Evolutionary conservation across 2,329 filamentous ascomycete species (phyloP), one percentile per base, ranked within the genome.

Genomic region (Talaromyces sp.): DNA sequence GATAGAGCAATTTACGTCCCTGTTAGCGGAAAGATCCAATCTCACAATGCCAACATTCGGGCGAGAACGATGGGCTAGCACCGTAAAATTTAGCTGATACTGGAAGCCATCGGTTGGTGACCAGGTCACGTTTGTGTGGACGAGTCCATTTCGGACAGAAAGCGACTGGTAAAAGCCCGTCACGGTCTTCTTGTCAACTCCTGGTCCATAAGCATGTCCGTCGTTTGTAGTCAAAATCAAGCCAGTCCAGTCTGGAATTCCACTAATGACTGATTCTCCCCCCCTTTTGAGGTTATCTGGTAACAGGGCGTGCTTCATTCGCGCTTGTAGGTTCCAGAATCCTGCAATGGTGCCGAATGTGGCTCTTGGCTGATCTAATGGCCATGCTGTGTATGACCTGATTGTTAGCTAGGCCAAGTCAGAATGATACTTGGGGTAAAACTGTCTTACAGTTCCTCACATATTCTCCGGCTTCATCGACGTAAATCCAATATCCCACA

Each of bases 181-280:
- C 9, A 60, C 58, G 15, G 53, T 48, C 2, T 10, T 22, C n/a
- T 43, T 45, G 3, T 60, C 41, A 15, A 60, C 58, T 15, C 58
- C 58, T 11, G 58, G 58, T 39, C 17, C 9, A 46, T 60, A 60
- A 28, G 19, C 15, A 2, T 57, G 6, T 11, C 58, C 53, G 28
- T 60, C 46, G 35, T 15, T 51, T 8, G 58, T 57, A 11, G 25
- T 41, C 19, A 60, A 19, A 13, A 59, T 28, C 36, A 61, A 48
- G 3, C 43, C 59, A 21, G 56, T 61, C 59, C 59, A 59, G 31
- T 61, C 59, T 41, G 59, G 52, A 33, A 61, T 59, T 8, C 51
- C 59, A 25, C 56, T 56, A 19, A 61, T 59, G 37, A 54, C 57
- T 21, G 56, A 61, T 35, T 61, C 59, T 17, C 59, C 46, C 17